Percentiles rank a stretch among this genome's conserved stretches.
Conservation (phyloP, 2,329 filamentous ascomycete genomes). For the Penicillium sp. region DNA sequence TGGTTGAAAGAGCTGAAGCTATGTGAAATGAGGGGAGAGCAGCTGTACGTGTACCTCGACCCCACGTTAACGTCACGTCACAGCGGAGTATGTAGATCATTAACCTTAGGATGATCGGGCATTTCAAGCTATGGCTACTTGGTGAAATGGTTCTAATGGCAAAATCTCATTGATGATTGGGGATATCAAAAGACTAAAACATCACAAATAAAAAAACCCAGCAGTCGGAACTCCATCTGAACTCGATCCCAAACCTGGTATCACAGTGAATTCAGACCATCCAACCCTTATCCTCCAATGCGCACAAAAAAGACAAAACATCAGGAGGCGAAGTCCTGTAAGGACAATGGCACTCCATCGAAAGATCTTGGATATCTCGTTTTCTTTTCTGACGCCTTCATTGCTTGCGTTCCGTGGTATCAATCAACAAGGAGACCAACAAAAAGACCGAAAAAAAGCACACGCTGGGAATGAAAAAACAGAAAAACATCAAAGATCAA, state of each 20-base stretch:
- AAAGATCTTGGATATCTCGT: conserved; percentile 32
- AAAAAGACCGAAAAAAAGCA: conserved; percentile 13
- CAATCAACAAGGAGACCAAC: conserved; percentile 23
- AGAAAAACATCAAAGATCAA: conserved; percentile 28
- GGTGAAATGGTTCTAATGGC: conserved; percentile 8
- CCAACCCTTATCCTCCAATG: conserved; percentile 9
- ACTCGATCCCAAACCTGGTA: conserved; percentile 2
- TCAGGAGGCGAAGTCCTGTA: conserved; percentile 9
- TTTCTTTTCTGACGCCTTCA: conserved; percentile 32
- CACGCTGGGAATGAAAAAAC: conserved; percentile 16
- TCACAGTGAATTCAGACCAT: conserved; percentile 4
- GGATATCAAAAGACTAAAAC: conserved; percentile 27
- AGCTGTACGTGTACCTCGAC: not conserved
- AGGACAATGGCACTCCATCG: conserved; percentile 20
- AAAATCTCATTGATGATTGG: conserved; percentile 27
- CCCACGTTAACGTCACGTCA: conserved; percentile 19
- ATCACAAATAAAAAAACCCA: conserved; percentile 14
- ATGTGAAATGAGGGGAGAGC: not conserved
- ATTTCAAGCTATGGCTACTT: not conserved
- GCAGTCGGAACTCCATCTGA: conserved; percentile 6
- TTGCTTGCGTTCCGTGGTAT: conserved; percentile 34
- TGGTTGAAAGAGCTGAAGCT: not conserved
- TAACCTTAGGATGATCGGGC: not conserved
- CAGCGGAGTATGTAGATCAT: not conserved
- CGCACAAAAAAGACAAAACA: conserved; percentile 9